These are phyloP conservation scores for Helianthus tuberosus DNA, from an alignment of 129 eudicot species.

Conservation along the genomic window DNA sequence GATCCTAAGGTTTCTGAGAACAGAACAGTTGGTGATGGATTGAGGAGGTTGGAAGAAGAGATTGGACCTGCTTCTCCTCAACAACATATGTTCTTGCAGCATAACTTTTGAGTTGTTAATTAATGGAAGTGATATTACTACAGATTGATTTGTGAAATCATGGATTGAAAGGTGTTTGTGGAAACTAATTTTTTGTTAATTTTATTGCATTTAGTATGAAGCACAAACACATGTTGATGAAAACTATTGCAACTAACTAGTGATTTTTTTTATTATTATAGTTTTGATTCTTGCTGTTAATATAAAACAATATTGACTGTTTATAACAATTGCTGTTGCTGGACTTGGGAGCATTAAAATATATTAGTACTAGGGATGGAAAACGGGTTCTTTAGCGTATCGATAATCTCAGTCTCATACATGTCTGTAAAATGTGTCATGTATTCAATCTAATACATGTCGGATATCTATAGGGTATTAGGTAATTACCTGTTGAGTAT, in stretches of 20 bases:
- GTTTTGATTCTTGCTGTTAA: too few species aligned
- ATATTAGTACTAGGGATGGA: too few species aligned
- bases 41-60: conserved; percentile 85
- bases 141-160: conserved; percentile 9
- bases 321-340: too few species aligned
- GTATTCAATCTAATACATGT: too few species aligned
- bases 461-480: too few species aligned
- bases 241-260: not conserved
- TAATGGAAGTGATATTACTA: not conserved
- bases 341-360: too few species aligned
- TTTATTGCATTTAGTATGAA: conserved; percentile 23
- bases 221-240: conserved; percentile 11
- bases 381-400: too few species aligned
- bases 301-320: too few species aligned
- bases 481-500: too few species aligned
- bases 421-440: too few species aligned
- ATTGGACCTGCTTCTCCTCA: conserved; percentile 95
- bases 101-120: conserved; percentile 57
- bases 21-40: conserved; percentile 62
- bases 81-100: conserved; percentile 81
- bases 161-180: conserved; percentile 25
- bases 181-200: conserved; percentile 16
- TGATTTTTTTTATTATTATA: not conserved
- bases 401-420: too few species aligned
- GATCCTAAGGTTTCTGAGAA: conserved; percentile 56